Base-by-base conservation (phyloP, 306 rosid genomes). In the Glycine latifolia region DNA sequence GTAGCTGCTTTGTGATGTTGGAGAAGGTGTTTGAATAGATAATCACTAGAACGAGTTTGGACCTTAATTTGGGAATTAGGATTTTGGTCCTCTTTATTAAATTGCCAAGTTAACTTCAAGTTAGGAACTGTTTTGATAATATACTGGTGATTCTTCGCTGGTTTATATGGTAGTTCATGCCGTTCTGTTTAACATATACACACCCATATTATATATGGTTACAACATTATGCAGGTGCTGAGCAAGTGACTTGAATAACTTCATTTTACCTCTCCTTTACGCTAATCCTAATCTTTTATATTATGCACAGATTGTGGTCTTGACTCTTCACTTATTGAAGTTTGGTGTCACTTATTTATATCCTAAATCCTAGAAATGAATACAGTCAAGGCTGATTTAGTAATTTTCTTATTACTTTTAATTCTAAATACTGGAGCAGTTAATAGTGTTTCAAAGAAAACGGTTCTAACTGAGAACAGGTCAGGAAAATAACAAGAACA, bases 31-130 rank as follows among this genome's bases (percentile, higher is more conserved):
- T 31, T 47, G 39, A 53, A 58, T 79, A 46, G 49, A 58, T 48
- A 10, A 3, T 55, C 26, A 41, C 81, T 79, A 8, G 70, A 69
- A 26, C 13, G 76, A 69, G 37, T 78, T 71, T n/a, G 78, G 10
- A 46, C 56, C 39, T 71, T 62, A 41, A 15, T 62, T 65, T 72
- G 62, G 35, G 56, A 73, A 63, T 55, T 41, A 44, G 47, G 50
- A 33, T 71, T 44, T 63, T 61, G 53, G 39, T 70, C 35, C 60
- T 15, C n/a, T 47, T 44, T 41, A 14, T 47, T 13, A 41, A 26
- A 56, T 35, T 54, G 70, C 49, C 12, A 52, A 71, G 62, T 77
- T 77, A 56, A 56, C 56, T 65, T 83, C 31, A 63, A 74, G 15
- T 7, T 10, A 53, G 71, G 48, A 52, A 8, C 71, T 46, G 16